phyloP scores from a whole-genome alignment of 805 yeast genomes.

The Candida sonorensis region DNA sequence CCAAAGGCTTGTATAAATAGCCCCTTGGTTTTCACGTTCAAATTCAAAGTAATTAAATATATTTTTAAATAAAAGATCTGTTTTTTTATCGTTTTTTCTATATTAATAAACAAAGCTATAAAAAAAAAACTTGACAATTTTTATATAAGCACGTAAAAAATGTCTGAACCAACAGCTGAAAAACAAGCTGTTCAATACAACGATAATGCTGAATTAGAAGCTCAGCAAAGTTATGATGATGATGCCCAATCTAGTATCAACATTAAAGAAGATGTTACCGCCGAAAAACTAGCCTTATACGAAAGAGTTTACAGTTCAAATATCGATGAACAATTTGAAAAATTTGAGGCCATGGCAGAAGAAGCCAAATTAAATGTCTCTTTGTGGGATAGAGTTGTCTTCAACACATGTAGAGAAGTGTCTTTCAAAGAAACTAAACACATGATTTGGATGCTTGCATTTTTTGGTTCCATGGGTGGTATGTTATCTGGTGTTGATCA shows the following conservation, averaged over 20 bases:
- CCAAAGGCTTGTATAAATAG: too few species aligned
- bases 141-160: too few species aligned
- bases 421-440: slow-evolving; percentile 38
- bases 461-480: slow-evolving; percentile 58
- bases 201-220: background rate
- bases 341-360: slow-evolving; percentile 28
- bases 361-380: slow-evolving; percentile 27
- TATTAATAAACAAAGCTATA: too few species aligned
- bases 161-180: background rate
- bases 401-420: slow-evolving; percentile 29
- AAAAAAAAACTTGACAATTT: too few species aligned
- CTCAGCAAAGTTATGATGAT: background rate
- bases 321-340: slow-evolving; percentile 30
- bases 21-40: too few species aligned
- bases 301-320: slow-evolving; percentile 26
- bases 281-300: slow-evolving; percentile 22
- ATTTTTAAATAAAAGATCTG: too few species aligned
- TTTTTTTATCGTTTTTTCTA: too few species aligned
- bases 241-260: slow-evolving; percentile 17
- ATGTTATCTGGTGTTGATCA: slow-evolving; percentile 62
- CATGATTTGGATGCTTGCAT: slow-evolving; percentile 45
- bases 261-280: slow-evolving; percentile 16
- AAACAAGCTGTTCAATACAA: background rate
- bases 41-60: too few species aligned
- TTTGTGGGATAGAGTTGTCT: slow-evolving; percentile 31